phyloP scores from a whole-genome alignment of 2,329 filamentous ascomycete species.

The Diaporthe vexans region DNA sequence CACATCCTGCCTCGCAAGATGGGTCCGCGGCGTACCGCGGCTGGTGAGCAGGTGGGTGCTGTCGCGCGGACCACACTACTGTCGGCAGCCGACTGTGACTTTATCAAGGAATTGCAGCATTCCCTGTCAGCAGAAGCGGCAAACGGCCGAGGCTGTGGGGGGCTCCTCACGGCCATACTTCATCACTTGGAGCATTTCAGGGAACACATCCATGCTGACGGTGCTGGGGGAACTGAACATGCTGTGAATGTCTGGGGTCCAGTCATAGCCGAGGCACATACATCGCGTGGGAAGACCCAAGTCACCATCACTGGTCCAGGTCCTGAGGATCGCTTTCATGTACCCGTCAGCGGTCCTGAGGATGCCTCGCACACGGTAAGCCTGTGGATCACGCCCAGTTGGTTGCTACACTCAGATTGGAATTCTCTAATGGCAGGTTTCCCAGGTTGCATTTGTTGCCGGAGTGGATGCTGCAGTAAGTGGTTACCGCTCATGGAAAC shows the following conservation, averaged over 20 bases:
- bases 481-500: neutral
- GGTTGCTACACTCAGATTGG: neutral
- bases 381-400: neutral
- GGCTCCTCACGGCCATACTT: conserved; percentile 26
- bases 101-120: conserved; percentile 15
- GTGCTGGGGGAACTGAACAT: neutral
- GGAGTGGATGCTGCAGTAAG: conserved; percentile 35
- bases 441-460: conserved; percentile 26
- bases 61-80: conserved; percentile 8
- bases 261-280: neutral
- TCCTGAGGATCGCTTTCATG: conserved; percentile 22
- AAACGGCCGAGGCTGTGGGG: conserved; percentile 31
- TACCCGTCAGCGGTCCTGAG: neutral
- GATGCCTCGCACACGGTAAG: conserved; percentile 34
- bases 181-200: conserved; percentile 18
- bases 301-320: conserved; percentile 35
- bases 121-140: conserved; percentile 2
- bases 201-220: neutral
- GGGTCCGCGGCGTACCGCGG: conserved; percentile 15
- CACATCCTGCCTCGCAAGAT: neutral
- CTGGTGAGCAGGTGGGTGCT: conserved; percentile 3
- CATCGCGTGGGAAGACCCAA: neutral
- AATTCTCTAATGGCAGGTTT: neutral
- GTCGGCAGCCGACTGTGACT: conserved; percentile 32
- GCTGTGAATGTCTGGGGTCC: conserved; percentile 13